Base-by-base conservation (phyloP, 768 basidiomycete species). In the Russula sp. region DNA sequence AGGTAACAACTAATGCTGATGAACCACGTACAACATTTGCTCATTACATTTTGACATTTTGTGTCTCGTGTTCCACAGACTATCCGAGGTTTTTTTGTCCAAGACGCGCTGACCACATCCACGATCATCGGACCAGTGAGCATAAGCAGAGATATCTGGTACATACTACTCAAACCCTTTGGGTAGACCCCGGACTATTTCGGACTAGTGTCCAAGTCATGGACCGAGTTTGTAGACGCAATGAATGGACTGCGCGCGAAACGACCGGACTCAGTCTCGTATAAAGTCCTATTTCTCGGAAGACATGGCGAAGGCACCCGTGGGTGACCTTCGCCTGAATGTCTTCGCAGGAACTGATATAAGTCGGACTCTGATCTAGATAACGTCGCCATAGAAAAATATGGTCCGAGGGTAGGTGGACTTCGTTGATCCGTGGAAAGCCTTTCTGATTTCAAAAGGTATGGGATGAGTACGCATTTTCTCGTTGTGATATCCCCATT, bases 301-400 rank as follows among this genome's bases (percentile, higher is more conserved):
- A 51, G 64, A 26, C 64, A 62, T 38, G 64, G 64, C 2, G 48
- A 65, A 57, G 64, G 65, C 16, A 28, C 16, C 44, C 62, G 62
- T 66, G 34, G 11, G 61, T 49, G n/a, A 22, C 6, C 57, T 49
- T 50, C 7, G 1, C 3, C 26, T 30, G 24, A 34, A 42, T 26
- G 18, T 28, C n/a, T 42, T 44, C 40, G 38, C 22, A 18, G 32
- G 5, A 32, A 18, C 42, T 44, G 6, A 55, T 18, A 55, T 18
- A 11, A 13, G 28, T 24, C 44, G 5, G 30, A 38, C 24, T 46
- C 14, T 36, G 32, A 38, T 26, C 14, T 38, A 69, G 68, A 69
- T 32, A 69, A 69, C 44, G 48, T 67, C 49, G 68, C 63, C 8
- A 40, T 51, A 20, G 14, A 7, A 10, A 67, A 69, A 49, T 67